These are phyloP conservation scores for Murraya paniculata DNA, from an alignment of 345 rosid genomes.

Conservation along the genomic window DNA sequence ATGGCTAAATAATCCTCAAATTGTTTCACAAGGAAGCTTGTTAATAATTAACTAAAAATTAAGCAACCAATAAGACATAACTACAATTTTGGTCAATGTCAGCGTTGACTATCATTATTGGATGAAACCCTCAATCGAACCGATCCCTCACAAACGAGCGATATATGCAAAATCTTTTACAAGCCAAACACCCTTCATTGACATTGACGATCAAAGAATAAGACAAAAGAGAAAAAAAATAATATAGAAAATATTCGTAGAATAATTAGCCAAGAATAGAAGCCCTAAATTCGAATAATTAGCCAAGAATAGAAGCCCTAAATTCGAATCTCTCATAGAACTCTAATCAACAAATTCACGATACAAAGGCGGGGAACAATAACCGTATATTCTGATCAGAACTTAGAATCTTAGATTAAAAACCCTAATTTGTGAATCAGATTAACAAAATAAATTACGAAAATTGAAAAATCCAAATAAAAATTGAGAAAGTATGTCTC, in stretches of 20 bases:
- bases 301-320: background rate
- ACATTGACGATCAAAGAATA: background rate
- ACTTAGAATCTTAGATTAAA: background rate
- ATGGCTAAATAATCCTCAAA: background rate
- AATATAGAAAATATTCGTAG: background rate
- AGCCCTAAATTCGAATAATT: background rate
- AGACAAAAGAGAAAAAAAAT: background rate
- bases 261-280: background rate
- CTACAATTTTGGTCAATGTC: background rate
- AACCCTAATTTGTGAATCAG: background rate
- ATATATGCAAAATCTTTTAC: background rate
- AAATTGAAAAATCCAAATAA: background rate
- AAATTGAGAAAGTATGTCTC: too few relatives aligned
- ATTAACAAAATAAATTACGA: background rate
- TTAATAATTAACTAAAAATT: background rate
- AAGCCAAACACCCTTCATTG: background rate
- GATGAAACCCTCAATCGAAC: background rate
- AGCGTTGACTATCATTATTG: background rate
- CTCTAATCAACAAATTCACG: background rate
- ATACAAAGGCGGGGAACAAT: background rate
- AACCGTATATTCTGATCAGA: background rate
- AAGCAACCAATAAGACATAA: background rate
- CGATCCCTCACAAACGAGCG: background rate
- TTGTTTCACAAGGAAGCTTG: background rate
- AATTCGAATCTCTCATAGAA: background rate